Conservation (phyloP, 2,329 filamentous ascomycete genomes). For the Venturia asperata region DNA sequence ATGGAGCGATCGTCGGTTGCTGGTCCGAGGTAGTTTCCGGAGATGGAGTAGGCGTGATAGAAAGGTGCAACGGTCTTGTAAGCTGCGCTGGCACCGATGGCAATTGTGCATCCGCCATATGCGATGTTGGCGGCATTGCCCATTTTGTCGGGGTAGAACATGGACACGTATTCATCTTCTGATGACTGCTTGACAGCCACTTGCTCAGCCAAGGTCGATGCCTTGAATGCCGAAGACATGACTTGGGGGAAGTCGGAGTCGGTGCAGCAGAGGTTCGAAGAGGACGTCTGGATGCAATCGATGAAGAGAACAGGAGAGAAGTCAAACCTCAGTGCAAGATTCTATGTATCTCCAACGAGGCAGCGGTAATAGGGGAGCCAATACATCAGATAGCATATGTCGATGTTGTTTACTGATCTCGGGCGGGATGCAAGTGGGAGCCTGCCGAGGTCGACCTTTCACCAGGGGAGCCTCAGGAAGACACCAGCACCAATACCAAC, state of each 20-base stretch:
- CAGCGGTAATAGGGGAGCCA: no score
- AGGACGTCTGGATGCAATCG: no score
- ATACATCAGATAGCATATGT: no score
- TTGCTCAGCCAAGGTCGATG: not conserved
- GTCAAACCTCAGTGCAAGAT: no score
- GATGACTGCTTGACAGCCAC: constrained; percentile 1
- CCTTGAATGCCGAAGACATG: not conserved
- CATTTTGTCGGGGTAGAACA: constrained; percentile 31
- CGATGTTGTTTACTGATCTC: no score
- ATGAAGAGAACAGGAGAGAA: no score
- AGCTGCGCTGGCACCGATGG: constrained; percentile 38
- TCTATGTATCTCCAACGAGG: no score
- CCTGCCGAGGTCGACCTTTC: no score
- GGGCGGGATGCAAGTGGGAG: no score
- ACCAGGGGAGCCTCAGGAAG: no score
- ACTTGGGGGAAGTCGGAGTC: not conserved
- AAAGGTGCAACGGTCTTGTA: constrained; percentile 32
- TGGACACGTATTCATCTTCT: constrained; percentile 13
- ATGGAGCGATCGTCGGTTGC: constrained; percentile 37
- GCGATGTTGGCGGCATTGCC: constrained; percentile 35
- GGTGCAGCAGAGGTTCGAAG: not conserved
- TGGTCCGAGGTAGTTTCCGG: constrained; percentile 44
- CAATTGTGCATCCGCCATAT: constrained; percentile 42
- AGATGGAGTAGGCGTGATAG: constrained; percentile 41
- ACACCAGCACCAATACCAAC: no score